A percentile compares a stretch with the other conserved stretches of the same genome.
These are phyloP conservation scores for Staphylotrichum tortipilum DNA, from an alignment of 495 filamentous ascomycete species.

Conservation along the genomic window DNA sequence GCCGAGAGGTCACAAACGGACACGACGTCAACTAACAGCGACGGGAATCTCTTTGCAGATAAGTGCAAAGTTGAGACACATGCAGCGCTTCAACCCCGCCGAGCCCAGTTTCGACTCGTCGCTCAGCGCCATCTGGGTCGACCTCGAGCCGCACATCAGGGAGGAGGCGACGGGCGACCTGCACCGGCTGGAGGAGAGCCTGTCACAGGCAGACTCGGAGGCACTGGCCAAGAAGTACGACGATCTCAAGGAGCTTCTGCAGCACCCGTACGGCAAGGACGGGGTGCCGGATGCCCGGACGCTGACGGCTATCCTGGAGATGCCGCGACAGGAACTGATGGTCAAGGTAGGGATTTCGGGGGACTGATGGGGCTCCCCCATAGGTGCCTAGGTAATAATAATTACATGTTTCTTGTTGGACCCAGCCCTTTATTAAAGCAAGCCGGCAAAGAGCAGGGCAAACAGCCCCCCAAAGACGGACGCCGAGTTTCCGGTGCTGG, in stretches of 20 bases:
- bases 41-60: constrained; percentile 17
- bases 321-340: constrained; percentile 21
- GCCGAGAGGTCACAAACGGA: too few relatives aligned
- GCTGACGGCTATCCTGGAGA: constrained; percentile 18
- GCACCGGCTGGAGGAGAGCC: constrained; percentile 15
- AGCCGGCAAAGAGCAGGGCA: too few relatives aligned
- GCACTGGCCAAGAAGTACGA: constrained; percentile 20
- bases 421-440: too few relatives aligned
- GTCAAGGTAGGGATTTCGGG: constrained; percentile 14
- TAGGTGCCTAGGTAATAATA: too few relatives aligned
- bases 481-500: too few relatives aligned
- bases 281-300: constrained; percentile 17
- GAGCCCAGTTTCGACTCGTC: constrained; percentile 18
- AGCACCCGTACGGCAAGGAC: constrained; percentile 20
- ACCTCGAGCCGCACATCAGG: constrained; percentile 24
- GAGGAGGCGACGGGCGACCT: constrained; percentile 20
- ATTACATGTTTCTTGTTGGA: too few relatives aligned
- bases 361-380: background rate
- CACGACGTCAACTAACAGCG: too few relatives aligned
- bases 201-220: constrained; percentile 17
- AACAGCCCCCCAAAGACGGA: too few relatives aligned
- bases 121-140: constrained; percentile 23
- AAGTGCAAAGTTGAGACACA: constrained; percentile 21
- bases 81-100: constrained; percentile 14
- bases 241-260: constrained; percentile 20